These are phyloP conservation scores for Crithidia bombi DNA, from an alignment of 208 protist genomes.

Conservation along the genomic window DNA sequence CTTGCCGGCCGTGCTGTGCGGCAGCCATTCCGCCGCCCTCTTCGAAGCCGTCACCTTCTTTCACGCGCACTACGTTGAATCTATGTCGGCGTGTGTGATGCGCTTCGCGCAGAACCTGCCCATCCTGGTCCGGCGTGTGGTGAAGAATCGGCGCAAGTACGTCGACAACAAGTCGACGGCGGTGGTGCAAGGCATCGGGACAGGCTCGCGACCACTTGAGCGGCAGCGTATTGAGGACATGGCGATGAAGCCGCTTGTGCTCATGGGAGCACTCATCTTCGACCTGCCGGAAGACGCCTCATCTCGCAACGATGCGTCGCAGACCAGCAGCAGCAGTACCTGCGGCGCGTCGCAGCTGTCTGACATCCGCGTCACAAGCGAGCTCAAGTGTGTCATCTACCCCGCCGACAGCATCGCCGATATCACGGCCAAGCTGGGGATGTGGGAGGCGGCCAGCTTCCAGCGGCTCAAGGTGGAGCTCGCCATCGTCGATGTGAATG, in stretches of 20 bases:
- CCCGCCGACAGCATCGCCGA: slow-evolving; percentile 73
- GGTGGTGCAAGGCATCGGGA: slow-evolving; percentile 67
- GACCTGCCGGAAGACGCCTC: slow-evolving; percentile 36
- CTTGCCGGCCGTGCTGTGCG: slow-evolving; percentile 73
- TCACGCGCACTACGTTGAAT: slow-evolving; percentile 68
- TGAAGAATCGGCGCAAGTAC: slow-evolving; percentile 65
- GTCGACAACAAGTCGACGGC: slow-evolving; percentile 41
- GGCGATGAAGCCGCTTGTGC: slow-evolving; percentile 87
- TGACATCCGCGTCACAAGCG: slow-evolving; percentile 62
- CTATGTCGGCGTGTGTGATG: slow-evolving; percentile 71
- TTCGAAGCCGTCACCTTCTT: slow-evolving; percentile 88
- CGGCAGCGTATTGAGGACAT: slow-evolving; percentile 84
- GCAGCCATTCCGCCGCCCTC: slow-evolving; percentile 61
- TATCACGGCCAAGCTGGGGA: slow-evolving; percentile 70
- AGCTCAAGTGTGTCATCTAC: slow-evolving; percentile 76
- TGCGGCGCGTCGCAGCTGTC: slow-evolving; percentile 54
- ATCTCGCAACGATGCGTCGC: neutral
- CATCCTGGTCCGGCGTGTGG: slow-evolving; percentile 79
- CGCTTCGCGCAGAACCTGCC: slow-evolving; percentile 84
- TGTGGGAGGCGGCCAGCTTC: slow-evolving; percentile 84
- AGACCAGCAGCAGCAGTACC: slow-evolving; percentile 51
- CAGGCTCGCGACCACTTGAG: slow-evolving; percentile 47
- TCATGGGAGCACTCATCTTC: slow-evolving; percentile 83
- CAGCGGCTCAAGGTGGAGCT: slow-evolving; percentile 79
- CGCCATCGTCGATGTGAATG: slow-evolving; percentile 70